phyloP scores from a whole-genome alignment of 345 rosid genomes.

The Populus ilicifolia region DNA sequence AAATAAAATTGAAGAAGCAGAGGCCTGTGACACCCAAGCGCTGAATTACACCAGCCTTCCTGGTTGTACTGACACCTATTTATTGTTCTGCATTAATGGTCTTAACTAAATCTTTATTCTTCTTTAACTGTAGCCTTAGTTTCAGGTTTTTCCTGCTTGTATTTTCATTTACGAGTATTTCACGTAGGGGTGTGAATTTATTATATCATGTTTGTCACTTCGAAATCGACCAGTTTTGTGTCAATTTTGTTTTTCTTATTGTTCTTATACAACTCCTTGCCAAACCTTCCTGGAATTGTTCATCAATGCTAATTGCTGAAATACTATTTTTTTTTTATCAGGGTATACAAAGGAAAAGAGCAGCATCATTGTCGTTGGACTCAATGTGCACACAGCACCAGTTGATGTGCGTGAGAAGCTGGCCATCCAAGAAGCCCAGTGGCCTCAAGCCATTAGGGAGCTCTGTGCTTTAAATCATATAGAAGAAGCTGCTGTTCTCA shows the following conservation, averaged over 20 bases:
- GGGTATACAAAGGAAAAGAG: conserved; percentile 25
- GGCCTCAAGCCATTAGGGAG: conserved; percentile 22
- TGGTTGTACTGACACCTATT: background rate
- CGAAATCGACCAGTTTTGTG: too few relatives aligned
- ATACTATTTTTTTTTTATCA: background rate
- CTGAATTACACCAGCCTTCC: background rate
- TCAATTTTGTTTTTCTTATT: background rate
- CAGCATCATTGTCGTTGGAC: conserved; percentile 23
- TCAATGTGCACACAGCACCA: conserved; percentile 18
- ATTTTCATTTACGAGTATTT: background rate
- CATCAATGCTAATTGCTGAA: background rate
- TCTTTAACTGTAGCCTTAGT: background rate
- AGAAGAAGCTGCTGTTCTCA: conserved; percentile 26
- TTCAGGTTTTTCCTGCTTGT: background rate
- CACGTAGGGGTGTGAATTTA: too few relatives aligned
- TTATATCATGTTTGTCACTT: too few relatives aligned
- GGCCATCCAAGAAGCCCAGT: conserved; percentile 25
- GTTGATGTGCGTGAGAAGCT: conserved; percentile 26
- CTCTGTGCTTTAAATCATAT: conserved; percentile 23
- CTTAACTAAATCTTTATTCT: background rate
- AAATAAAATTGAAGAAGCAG: background rate
- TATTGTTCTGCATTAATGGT: background rate
- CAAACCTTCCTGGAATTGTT: background rate
- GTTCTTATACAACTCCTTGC: background rate
- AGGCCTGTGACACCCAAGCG: background rate